Conservation (phyloP, 495 filamentous ascomycete species). For the Sphaerosporella brunnea region DNA sequence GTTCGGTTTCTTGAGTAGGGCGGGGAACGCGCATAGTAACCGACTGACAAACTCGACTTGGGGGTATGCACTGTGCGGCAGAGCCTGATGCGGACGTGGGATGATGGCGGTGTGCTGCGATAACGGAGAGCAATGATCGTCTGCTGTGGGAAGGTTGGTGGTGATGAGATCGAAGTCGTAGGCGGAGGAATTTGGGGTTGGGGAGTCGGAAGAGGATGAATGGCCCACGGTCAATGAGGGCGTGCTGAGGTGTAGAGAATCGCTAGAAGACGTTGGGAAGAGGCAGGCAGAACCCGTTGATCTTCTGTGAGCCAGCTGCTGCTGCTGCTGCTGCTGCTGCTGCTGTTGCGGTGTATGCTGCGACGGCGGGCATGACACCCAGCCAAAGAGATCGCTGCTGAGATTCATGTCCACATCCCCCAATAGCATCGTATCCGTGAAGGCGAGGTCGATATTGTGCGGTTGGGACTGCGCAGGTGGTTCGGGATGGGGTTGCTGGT, state of each 20-base stretch:
- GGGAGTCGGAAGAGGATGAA: constrained; percentile 1
- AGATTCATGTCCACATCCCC: constrained; percentile 3
- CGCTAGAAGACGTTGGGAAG: not conserved
- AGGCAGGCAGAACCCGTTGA: not conserved
- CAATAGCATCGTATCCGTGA: constrained; percentile 1
- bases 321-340: not conserved
- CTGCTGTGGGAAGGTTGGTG: too few relatives aligned
- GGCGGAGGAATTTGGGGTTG: not conserved
- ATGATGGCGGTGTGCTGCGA: not conserved
- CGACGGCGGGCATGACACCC: not conserved
- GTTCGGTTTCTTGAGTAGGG: constrained; percentile 6
- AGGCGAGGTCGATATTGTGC: not conserved
- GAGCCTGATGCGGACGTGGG: not conserved
- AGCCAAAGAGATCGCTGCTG: not conserved
- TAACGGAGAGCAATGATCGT: not conserved
- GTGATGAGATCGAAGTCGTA: not conserved
- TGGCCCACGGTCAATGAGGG: not conserved
- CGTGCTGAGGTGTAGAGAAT: not conserved
- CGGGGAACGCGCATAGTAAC: not conserved
- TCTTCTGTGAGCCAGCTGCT: not conserved
- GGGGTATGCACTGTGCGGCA: not conserved
- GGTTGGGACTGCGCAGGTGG: not conserved
- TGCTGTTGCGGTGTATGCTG: not conserved
- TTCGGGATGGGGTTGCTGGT: constrained; percentile 3
- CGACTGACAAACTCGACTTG: constrained; percentile 4